Conservation (phyloP, 2,329 filamentous ascomycete genomes). For the Curvularia verruculosa region DNA sequence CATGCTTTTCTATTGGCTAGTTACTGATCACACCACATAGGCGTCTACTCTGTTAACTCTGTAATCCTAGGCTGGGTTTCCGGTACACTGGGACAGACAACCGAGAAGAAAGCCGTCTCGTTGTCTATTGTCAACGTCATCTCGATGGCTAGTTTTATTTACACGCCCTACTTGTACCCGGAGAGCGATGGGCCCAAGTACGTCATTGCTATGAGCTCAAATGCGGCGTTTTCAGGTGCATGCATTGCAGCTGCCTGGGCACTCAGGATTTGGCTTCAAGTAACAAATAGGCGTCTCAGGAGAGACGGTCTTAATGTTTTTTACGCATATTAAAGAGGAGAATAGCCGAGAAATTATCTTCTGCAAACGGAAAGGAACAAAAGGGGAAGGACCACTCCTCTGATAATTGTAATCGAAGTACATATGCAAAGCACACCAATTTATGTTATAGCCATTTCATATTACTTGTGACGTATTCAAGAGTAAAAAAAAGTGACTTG, state of each 20-base stretch:
- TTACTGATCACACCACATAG: constrained; percentile 3
- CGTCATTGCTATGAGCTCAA: constrained; percentile 30
- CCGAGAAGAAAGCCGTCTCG: constrained; percentile 53
- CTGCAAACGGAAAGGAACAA: no score
- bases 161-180: constrained; percentile 46
- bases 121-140: constrained; percentile 53
- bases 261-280: constrained; percentile 19
- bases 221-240: constrained; percentile 26
- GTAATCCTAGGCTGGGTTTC: constrained; percentile 52
- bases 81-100: constrained; percentile 50
- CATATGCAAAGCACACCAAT: no score
- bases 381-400: no score
- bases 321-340: background rate
- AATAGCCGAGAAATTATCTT: no score
- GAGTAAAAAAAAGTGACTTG: no score
- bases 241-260: constrained; percentile 24
- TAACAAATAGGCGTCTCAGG: constrained; percentile 18
- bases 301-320: constrained; percentile 5
- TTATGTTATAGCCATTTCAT: no score
- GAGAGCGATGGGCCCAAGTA: constrained; percentile 32
- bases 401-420: no score
- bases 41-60: constrained; percentile 31
- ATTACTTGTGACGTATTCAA: no score
- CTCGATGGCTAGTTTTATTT: constrained; percentile 51
- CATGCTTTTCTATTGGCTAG: no score